Conservation (phyloP, 208 protist species). For the Crithidia thermophila region DNA sequence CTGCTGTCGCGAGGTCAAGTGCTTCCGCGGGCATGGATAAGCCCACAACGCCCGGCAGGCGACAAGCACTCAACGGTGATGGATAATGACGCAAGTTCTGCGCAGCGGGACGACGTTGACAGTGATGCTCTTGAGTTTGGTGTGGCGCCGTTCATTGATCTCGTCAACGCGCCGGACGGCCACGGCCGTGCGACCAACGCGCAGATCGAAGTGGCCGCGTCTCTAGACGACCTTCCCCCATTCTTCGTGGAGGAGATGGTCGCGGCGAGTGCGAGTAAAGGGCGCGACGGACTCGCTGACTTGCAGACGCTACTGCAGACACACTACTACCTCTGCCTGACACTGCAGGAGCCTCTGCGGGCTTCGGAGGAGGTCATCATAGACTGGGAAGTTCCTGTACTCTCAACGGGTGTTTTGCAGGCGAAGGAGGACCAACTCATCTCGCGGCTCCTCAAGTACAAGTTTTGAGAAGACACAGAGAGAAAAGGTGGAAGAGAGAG, state of each 20-base stretch:
- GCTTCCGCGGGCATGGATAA: constrained; percentile 74
- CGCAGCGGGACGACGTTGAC: neutral
- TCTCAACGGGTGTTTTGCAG: constrained; percentile 51
- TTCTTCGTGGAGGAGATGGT: constrained; percentile 65
- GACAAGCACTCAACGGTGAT: too few species aligned
- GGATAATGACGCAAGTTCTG: too few species aligned
- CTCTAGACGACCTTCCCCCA: constrained; percentile 60
- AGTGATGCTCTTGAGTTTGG: constrained; percentile 46
- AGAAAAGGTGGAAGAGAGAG: too few species aligned
- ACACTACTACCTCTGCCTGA: constrained; percentile 74
- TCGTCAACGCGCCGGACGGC: constrained; percentile 69
- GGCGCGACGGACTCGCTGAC: constrained; percentile 32
- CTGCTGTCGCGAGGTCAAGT: constrained; percentile 64
- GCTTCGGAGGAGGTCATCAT: constrained; percentile 83
- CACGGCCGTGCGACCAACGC: constrained; percentile 55
- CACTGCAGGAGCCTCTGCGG: constrained; percentile 45
- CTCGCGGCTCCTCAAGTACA: constrained; percentile 71
- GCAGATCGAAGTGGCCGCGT: constrained; percentile 61
- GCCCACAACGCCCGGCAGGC: too few species aligned
- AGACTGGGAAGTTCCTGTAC: constrained; percentile 46
- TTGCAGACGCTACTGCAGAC: constrained; percentile 32
- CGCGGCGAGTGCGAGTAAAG: constrained; percentile 30
- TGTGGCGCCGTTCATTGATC: constrained; percentile 82
- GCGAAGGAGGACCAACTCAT: constrained; percentile 44
- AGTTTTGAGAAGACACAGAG: constrained; percentile 46